phyloP scores from a whole-genome alignment of 192 early-diverging fungal species.

The Cladochytrium replicatum region DNA sequence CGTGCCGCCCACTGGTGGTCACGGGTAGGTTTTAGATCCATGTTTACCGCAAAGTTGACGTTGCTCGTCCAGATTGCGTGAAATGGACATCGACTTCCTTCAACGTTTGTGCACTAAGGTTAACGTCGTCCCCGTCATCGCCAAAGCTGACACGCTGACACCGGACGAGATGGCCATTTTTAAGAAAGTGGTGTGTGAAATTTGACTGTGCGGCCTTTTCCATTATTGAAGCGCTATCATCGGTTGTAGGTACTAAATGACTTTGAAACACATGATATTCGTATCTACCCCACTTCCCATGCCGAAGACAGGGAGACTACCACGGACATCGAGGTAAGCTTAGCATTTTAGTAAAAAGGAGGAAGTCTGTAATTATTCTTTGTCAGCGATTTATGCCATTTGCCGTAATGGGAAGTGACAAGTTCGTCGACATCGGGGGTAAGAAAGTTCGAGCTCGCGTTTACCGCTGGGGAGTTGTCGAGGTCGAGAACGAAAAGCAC shows the following conservation, averaged over 20 bases:
- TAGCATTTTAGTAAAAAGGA: no score
- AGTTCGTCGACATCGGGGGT: slow-evolving; percentile 69
- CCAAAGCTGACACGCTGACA: slow-evolving; percentile 85
- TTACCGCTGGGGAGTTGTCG: slow-evolving; percentile 95
- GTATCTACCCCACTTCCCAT: slow-evolving; percentile 63
- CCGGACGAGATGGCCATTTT: slow-evolving; percentile 73
- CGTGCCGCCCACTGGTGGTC: slow-evolving; percentile 88
- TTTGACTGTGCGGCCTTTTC: neutral
- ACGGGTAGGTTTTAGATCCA: slow-evolving; percentile 19
- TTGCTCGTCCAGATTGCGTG: slow-evolving; percentile 23
- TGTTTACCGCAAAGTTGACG: slow-evolving; percentile 63
- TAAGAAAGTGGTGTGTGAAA: slow-evolving; percentile 63
- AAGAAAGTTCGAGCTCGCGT: slow-evolving; percentile 81
- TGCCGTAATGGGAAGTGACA: slow-evolving; percentile 89
- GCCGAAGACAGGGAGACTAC: slow-evolving; percentile 60
- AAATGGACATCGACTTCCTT: slow-evolving; percentile 84
- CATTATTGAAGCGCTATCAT: slow-evolving; percentile 7
- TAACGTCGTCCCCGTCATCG: slow-evolving; percentile 96
- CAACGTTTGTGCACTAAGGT: slow-evolving; percentile 78
- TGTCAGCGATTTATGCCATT: slow-evolving; percentile 77
- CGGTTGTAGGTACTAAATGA: slow-evolving; percentile 47
- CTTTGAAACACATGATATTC: slow-evolving; percentile 53
- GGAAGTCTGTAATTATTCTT: neutral
- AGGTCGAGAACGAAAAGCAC: slow-evolving; percentile 95
- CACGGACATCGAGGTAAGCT: slow-evolving; percentile 51